Percentiles rank a stretch among this genome's conserved stretches.
These are phyloP conservation scores for Anisogramma anomala DNA, from an alignment of 2,329 filamentous ascomycete species.

Conservation along the genomic window DNA sequence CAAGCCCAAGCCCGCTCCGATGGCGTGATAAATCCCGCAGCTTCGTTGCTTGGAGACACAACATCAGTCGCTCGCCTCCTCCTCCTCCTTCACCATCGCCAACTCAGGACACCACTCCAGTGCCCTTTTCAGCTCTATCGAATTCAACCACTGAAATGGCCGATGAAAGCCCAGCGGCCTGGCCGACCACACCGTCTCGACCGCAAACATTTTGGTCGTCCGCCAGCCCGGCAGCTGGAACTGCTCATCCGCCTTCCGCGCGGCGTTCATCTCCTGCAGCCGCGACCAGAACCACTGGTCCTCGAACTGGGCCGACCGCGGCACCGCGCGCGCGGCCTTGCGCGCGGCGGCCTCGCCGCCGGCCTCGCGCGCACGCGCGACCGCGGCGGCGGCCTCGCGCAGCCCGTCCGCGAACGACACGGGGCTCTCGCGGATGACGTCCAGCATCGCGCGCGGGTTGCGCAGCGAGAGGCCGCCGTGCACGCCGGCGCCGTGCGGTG, in stretches of 20 bases:
- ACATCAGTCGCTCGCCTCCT: too few relatives aligned
- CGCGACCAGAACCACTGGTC: slow-evolving; percentile 24
- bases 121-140: slow-evolving; percentile 11
- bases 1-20: too few relatives aligned
- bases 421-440: slow-evolving; percentile 14
- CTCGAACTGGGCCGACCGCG: slow-evolving; percentile 15
- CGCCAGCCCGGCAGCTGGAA: slow-evolving; percentile 18
- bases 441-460: slow-evolving; percentile 19
- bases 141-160: slow-evolving; percentile 12
- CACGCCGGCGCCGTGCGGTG: slow-evolving; percentile 17
- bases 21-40: too few relatives aligned
- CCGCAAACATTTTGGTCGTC: slow-evolving; percentile 19
- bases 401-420: slow-evolving; percentile 18
- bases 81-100: slow-evolving; percentile 11
- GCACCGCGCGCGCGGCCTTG: background rate
- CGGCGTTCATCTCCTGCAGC: slow-evolving; percentile 17
- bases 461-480: slow-evolving; percentile 25
- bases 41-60: too few relatives aligned
- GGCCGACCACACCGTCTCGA: slow-evolving; percentile 22
- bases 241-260: slow-evolving; percentile 3
- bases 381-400: background rate
- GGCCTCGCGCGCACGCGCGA: too few relatives aligned
- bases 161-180: slow-evolving; percentile 21
- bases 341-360: background rate
- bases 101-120: slow-evolving; percentile 13